Base-by-base conservation (phyloP, 2,329 filamentous ascomycete species). In the Huntiella decipiens region DNA sequence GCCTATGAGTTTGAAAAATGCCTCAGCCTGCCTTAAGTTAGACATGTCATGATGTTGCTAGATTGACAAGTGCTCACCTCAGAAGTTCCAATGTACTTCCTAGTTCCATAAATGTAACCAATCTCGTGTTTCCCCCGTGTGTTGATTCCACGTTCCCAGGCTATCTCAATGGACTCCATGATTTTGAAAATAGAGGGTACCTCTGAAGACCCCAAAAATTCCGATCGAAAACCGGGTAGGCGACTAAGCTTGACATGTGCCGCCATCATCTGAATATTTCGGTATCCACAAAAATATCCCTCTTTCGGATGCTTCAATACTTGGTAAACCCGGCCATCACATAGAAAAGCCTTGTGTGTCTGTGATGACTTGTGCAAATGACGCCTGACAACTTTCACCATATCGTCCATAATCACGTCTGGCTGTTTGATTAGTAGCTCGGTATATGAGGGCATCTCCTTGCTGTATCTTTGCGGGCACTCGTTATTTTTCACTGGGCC, bases 31-130 rank as follows among this genome's bases (percentile, higher is more conserved):
- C 7, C 12, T 19, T 22, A 11, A 36, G 13, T 15, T 17, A 37
- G 12, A 28, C 17, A n/a, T n/a, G 41, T 15, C 2, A 6, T 35
- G 32, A 34, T 16, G 15, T 13, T 16, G 11, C 28, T 38, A 8
- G 12, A 32, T 32, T 19, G n/a, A 15, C 11, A 15, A n/a, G n/a
- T n/a, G 28, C 58, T 53, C 65, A 83, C 82, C 67, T 96, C 88
- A 6, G 84, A 78, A 1, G 88, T 95, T 12, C 88, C 88, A 54
- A 96, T 96, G 57, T 91, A 96, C 60, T 95, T 96, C 50, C 91
- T 74, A 0, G 87, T 94, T n/a, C 79, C 79, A 52, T 67, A 74
- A 52, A 96, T 82, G 1, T 86, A 85, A 2, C 88, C 88, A 1
- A 87, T 95, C 60, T 96, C 85, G 2, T 74, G 57, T 32, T 83